These are phyloP conservation scores for Termitomyces sp. DNA, from an alignment of 768 basidiomycete species.

Conservation along the genomic window DNA sequence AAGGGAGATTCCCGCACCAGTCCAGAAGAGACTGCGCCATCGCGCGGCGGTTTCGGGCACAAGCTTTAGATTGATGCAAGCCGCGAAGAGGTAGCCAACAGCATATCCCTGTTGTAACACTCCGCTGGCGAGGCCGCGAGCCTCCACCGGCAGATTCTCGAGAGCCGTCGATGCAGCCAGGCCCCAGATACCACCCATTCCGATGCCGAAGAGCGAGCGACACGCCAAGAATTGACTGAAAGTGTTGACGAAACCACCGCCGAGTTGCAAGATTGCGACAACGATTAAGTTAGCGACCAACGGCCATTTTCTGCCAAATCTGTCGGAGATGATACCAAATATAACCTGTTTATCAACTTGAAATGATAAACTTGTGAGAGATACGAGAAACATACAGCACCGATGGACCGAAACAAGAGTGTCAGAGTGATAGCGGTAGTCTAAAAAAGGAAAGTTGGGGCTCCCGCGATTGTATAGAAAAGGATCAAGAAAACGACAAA, in stretches of 20 bases:
- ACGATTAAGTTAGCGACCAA: constrained; percentile 71
- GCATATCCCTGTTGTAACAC: constrained; percentile 89
- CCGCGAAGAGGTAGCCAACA: constrained; percentile 76
- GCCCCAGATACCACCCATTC: constrained; percentile 91
- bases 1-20: constrained; percentile 60
- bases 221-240: constrained; percentile 77
- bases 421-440: constrained; percentile 89
- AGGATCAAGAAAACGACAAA: constrained; percentile 13
- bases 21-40: constrained; percentile 85
- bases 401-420: constrained; percentile 81
- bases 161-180: constrained; percentile 75
- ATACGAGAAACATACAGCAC: constrained; percentile 41
- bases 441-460: constrained; percentile 17
- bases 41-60: constrained; percentile 36
- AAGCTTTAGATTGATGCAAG: constrained; percentile 71
- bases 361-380: constrained; percentile 11
- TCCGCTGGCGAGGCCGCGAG: constrained; percentile 81
- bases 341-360: constrained; percentile 33
- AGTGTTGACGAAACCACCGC: constrained; percentile 73
- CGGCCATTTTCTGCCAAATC: constrained; percentile 94
- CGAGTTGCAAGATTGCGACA: constrained; percentile 68
- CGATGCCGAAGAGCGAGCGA: constrained; percentile 78
- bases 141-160: constrained; percentile 83
- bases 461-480: background rate
- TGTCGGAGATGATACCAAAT: constrained; percentile 83